These are phyloP conservation scores for Protoeuglena noctilucae DNA, from an alignment of 139 green algal species.

Conservation along the genomic window DNA sequence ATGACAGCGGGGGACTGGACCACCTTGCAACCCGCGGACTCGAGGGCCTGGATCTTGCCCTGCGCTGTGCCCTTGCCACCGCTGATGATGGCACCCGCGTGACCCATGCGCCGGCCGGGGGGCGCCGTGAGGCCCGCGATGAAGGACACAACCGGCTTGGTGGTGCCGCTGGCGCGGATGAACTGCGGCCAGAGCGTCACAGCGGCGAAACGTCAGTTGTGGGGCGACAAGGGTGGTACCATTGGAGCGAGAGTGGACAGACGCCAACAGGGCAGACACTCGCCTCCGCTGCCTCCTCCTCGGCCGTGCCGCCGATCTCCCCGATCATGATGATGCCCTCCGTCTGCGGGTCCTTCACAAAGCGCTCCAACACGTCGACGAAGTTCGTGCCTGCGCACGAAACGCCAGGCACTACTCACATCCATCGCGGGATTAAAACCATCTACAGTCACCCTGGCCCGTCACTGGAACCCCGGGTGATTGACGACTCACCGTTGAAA, in stretches of 20 bases:
- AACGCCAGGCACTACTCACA: slow-evolving; percentile 55
- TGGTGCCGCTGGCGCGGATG: slow-evolving; percentile 63
- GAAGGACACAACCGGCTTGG: slow-evolving; percentile 96
- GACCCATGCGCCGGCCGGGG: slow-evolving; percentile 89
- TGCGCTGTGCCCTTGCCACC: slow-evolving; percentile 86
- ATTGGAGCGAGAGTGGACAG: no score
- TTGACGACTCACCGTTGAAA: slow-evolving; percentile 50
- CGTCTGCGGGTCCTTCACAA: slow-evolving; percentile 86
- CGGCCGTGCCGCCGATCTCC: slow-evolving; percentile 93
- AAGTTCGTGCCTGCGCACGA: slow-evolving; percentile 98
- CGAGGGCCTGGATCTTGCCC: slow-evolving; percentile 90
- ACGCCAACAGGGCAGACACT: no score
- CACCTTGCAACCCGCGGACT: slow-evolving; percentile 74
- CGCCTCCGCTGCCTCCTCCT: slow-evolving; percentile 97
- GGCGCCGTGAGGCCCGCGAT: slow-evolving; percentile 95
- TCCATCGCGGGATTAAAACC: background rate
- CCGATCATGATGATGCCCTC: slow-evolving; percentile 99
- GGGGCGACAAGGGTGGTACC: no score
- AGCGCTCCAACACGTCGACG: slow-evolving; percentile 88
- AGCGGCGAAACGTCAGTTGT: no score
- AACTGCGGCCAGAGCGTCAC: no score
- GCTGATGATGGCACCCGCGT: slow-evolving; percentile 84
- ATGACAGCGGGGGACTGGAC: slow-evolving; percentile 68
- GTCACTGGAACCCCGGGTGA: no score
- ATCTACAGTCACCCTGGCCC: background rate